A percentile compares a stretch with the other conserved stretches of the same genome.
These are phyloP conservation scores for Phytophthora sojae DNA, from an alignment of 352 stramenopile species.

Conservation along the genomic window DNA sequence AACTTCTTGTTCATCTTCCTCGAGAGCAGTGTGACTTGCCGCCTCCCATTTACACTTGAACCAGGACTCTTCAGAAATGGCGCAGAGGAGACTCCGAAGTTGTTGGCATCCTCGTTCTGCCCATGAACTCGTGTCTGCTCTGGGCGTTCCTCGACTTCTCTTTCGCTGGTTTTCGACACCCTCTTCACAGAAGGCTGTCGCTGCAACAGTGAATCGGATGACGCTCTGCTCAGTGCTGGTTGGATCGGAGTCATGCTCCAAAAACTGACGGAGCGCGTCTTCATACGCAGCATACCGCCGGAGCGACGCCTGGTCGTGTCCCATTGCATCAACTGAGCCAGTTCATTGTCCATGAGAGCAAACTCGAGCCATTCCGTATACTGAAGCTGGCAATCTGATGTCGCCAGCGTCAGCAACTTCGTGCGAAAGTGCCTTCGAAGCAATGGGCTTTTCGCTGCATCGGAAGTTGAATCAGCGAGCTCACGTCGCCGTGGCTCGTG, in stretches of 20 bases:
- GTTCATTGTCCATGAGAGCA: slow-evolving; percentile 40
- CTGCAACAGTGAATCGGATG: slow-evolving; percentile 35
- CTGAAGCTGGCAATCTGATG: slow-evolving; percentile 34
- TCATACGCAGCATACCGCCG: slow-evolving; percentile 2
- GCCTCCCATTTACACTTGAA: slow-evolving; percentile 1
- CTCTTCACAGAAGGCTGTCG: slow-evolving; percentile 13
- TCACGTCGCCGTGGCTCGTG: slow-evolving; percentile 11
- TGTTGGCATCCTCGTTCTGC: slow-evolving; percentile 15
- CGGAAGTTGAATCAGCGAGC: slow-evolving; percentile 16
- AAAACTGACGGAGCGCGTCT: slow-evolving; percentile 33
- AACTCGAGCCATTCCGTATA: slow-evolving; percentile 50
- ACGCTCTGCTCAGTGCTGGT: slow-evolving; percentile 24
- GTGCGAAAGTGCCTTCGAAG: slow-evolving; percentile 56
- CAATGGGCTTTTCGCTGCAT: slow-evolving; percentile 53
- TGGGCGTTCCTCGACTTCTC: slow-evolving; percentile 2
- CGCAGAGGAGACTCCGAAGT: slow-evolving; percentile 27
- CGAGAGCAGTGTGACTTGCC: slow-evolving; percentile 53
- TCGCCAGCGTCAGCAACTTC: slow-evolving; percentile 47
- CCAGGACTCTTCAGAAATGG: slow-evolving; percentile 35
- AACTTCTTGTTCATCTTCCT: slow-evolving; percentile 63
- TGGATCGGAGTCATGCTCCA: slow-evolving; percentile 34
- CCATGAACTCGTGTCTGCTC: not conserved
- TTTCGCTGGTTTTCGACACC: slow-evolving; percentile 4
- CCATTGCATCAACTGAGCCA: slow-evolving; percentile 50
- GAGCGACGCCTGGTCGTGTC: slow-evolving; percentile 19